A percentile compares a stretch with the other conserved stretches of the same genome.
Evolutionary conservation across 2,329 filamentous ascomycete species (phyloP).

Genomic region (Ophiostoma perfectum): DNA sequence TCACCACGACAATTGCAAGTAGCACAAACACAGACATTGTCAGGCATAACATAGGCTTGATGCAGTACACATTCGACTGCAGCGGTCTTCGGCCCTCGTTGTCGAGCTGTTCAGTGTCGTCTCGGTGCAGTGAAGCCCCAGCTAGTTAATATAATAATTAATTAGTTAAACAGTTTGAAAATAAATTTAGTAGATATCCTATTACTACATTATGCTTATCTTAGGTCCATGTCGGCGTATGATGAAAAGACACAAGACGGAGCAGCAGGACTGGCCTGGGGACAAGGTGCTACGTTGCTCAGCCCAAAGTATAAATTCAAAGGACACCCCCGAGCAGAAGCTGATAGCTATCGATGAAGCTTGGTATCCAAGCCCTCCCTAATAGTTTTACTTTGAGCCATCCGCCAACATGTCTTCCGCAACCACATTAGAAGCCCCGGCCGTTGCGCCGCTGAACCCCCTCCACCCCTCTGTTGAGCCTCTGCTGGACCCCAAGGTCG

Average conservation of each 20-base stretch:
- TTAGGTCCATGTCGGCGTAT: not conserved
- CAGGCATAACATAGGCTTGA: too few species aligned
- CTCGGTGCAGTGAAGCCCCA: too few species aligned
- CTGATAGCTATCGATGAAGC: not conserved
- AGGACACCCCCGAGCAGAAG: not conserved
- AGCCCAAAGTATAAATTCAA: not conserved
- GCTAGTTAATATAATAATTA: too few species aligned
- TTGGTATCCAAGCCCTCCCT: not conserved
- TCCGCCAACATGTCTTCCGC: not conserved
- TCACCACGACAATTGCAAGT: too few species aligned
- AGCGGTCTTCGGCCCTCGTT: too few species aligned
- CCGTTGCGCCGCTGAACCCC: slow-evolving; percentile 14
- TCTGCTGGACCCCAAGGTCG: slow-evolving; percentile 19
- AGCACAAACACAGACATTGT: too few species aligned
- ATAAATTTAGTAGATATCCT: not conserved
- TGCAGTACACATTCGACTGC: too few species aligned
- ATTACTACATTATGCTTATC: not conserved
- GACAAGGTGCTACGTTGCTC: not conserved
- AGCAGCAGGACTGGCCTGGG: not conserved
- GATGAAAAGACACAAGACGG: not conserved
- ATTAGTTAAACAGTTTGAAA: not conserved
- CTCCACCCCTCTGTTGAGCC: slow-evolving; percentile 22
- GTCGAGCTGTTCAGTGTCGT: too few species aligned
- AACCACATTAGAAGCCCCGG: not conserved
- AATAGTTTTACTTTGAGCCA: not conserved